Evolutionary conservation across 1,284 basidiomycete genomes (phyloP), one percentile per base, ranked within the genome.

Genomic region (Naganishia albida): DNA sequence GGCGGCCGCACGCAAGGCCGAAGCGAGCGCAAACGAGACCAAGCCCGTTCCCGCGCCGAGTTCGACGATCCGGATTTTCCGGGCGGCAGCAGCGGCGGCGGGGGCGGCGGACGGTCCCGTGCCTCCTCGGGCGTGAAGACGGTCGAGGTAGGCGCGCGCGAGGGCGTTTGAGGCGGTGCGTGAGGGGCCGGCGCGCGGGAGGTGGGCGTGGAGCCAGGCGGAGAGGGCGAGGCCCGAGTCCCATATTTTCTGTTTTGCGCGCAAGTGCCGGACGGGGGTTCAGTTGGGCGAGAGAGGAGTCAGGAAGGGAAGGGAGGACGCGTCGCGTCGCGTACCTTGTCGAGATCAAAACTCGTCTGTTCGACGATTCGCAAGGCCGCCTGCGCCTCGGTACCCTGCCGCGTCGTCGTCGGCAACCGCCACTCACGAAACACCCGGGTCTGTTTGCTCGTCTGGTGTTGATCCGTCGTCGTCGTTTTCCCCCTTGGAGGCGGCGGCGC

Each of bases 261-360:
- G 79, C n/a, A n/a, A n/a, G 39, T 68, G 63, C 34, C 7, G 15
- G n/a, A 40, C n/a, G 46, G 6, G 6, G 23, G 26, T 25, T n/a
- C 28, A 26, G 40, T 18, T 30, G 6, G 3, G 34, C 13, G 28
- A 39, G n/a, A 10, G 28, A 34, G 34, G 34, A 34, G 34, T 4
- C 6, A 34, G 13, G 52, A 16, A 48, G 44, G 26, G 30, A 1
- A 18, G 25, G 26, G 18, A 18, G 30, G 15, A 70, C 82, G 69
- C 69, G n/a, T n/a, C n/a, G n/a, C n/a, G n/a, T n/a, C n/a, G n/a
- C n/a, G n/a, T n/a, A 90, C 91, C 85, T 93, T 93, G 81, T 93
- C 91, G 7, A 94, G 81, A 74, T 92, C 91, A 74, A 90, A 93
- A 2, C 88, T 88, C 0, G 88, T 91, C 73, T 90, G 88, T 73